A percentile compares a stretch with the other conserved stretches of the same genome.
Conservation (phyloP, 352 stramenopile species). For the Bremia lactucae region DNA sequence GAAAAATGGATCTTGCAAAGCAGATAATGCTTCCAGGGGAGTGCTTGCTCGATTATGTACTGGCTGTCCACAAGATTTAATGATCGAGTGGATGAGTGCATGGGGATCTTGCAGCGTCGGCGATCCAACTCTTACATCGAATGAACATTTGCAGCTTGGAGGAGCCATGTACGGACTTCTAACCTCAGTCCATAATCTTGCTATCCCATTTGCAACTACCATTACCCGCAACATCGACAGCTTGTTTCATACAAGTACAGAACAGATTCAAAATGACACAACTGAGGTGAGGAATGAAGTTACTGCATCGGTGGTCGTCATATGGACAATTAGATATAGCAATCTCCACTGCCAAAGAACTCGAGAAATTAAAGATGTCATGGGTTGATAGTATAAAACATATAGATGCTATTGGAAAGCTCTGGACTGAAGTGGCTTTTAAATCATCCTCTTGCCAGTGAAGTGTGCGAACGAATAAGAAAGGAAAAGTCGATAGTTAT, state of each 20-base stretch:
- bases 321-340: conserved; percentile 24
- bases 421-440: neutral
- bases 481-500: neutral
- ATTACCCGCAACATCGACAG: conserved; percentile 37
- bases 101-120: neutral
- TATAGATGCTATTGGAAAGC: neutral
- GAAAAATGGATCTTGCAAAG: neutral
- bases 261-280: conserved; percentile 47
- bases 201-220: conserved; percentile 29
- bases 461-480: neutral
- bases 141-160: conserved; percentile 9
- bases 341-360: neutral
- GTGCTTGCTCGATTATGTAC: neutral
- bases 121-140: neutral
- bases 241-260: conserved; percentile 29
- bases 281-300: conserved; percentile 29
- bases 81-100: neutral
- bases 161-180: conserved; percentile 54
- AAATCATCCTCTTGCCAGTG: neutral
- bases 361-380: neutral
- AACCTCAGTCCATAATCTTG: conserved; percentile 46
- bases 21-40: neutral
- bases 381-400: neutral
- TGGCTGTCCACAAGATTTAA: neutral
- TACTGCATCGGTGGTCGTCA: conserved; percentile 37